Evolutionary conservation across 2,329 filamentous ascomycete species (phyloP).

Genomic region (Rhynchosporium secalis): DNA sequence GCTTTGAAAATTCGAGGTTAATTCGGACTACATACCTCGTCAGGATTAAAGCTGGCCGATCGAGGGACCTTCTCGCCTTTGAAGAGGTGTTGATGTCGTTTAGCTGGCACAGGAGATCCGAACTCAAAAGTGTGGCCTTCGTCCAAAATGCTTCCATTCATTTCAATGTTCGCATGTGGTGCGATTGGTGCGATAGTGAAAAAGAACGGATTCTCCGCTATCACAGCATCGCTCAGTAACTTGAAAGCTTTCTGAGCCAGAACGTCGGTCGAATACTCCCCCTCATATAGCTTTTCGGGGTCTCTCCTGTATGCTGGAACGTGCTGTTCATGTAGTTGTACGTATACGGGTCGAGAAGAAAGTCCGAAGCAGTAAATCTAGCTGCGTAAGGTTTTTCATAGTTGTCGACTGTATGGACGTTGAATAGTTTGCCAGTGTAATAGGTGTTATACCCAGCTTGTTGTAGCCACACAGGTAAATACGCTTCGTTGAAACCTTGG

Average conservation of each 20-base stretch:
- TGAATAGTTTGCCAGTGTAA: constrained; percentile 69
- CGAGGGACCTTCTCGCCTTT: constrained; percentile 57
- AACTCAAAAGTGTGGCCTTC: constrained; percentile 14
- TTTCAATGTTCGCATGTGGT: constrained; percentile 58
- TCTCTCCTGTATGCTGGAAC: constrained; percentile 59
- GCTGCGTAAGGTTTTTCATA: constrained; percentile 57
- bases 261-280: constrained; percentile 52
- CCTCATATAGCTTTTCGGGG: constrained; percentile 57
- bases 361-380: constrained; percentile 54
- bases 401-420: constrained; percentile 58
- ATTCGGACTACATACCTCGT: constrained; percentile 42
- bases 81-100: constrained; percentile 63
- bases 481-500: constrained; percentile 64
- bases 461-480: constrained; percentile 69
- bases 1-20: background rate
- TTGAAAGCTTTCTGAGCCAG: constrained; percentile 57
- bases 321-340: constrained; percentile 67
- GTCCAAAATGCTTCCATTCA: constrained; percentile 41
- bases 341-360: constrained; percentile 64
- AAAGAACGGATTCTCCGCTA: constrained; percentile 61
- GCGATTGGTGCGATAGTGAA: constrained; percentile 64
- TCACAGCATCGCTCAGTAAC: constrained; percentile 61
- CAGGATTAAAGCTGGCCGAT: constrained; percentile 64
- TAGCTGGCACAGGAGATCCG: constrained; percentile 52
- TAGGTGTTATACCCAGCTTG: constrained; percentile 67